These are phyloP conservation scores for Trifolium fragiferum DNA, from an alignment of 306 rosid species.

Conservation along the genomic window DNA sequence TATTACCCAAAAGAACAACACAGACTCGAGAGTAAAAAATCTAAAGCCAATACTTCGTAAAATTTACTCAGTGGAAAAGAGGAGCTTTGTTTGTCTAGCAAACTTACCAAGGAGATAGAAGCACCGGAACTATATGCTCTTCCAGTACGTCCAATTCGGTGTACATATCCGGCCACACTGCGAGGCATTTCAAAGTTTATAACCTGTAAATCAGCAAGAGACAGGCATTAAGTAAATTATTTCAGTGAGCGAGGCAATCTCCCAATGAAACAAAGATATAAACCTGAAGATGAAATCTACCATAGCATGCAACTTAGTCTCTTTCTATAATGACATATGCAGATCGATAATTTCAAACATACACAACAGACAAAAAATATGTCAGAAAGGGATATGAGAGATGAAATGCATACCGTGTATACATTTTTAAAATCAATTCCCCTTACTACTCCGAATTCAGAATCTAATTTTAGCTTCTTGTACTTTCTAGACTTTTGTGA, in stretches of 20 bases:
- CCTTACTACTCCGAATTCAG: constrained; percentile 96
- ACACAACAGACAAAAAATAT: not conserved
- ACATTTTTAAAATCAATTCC: constrained; percentile 96
- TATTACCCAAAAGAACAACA: constrained; percentile 26
- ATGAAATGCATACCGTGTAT: constrained; percentile 69
- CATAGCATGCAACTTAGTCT: constrained; percentile 1
- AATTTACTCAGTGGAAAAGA: constrained; percentile 8
- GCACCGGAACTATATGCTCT: constrained; percentile 88
- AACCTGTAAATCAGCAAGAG: constrained; percentile 61
- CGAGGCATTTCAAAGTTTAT: constrained; percentile 90
- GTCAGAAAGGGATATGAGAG: constrained; percentile 17
- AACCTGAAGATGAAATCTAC: constrained; percentile 30
- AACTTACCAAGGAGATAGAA: constrained; percentile 91
- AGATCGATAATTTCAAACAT: constrained; percentile 28
- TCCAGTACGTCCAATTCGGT: constrained; percentile 98
- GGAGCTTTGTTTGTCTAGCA: constrained; percentile 4
- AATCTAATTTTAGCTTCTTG: constrained; percentile 66
- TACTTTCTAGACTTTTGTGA: constrained; percentile 54
- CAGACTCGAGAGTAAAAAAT: not conserved
- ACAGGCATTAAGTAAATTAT: constrained; percentile 23
- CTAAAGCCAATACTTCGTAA: constrained; percentile 2
- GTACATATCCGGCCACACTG: constrained; percentile 78
- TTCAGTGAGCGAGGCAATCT: constrained; percentile 15
- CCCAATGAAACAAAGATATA: constrained; percentile 17
- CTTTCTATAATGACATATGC: constrained; percentile 1